These are phyloP conservation scores for Sisymbrium irio DNA, from an alignment of 345 rosid genomes.

Conservation along the genomic window DNA sequence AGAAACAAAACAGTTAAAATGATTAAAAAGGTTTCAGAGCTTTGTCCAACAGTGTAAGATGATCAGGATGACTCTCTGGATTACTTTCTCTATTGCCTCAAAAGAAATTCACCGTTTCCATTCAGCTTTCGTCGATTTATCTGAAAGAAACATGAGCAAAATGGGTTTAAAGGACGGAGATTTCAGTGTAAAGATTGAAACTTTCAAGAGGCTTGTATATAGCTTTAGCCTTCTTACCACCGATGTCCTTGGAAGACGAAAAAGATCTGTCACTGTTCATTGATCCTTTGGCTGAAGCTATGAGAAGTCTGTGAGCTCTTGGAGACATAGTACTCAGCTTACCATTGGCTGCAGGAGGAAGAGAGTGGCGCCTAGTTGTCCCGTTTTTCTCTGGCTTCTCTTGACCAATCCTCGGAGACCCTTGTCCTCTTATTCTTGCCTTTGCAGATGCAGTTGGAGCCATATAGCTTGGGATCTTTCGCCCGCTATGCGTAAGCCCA, in stretches of 20 bases:
- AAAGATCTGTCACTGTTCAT: conserved; percentile 54
- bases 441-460: conserved; percentile 83
- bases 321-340: conserved; percentile 61
- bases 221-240: conserved; percentile 39
- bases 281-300: conserved; percentile 58
- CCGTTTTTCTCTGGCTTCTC: conserved; percentile 54
- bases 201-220: neutral
- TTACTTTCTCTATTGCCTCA: conserved; percentile 19
- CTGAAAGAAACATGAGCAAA: conserved; percentile 39
- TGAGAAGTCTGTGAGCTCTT: conserved; percentile 51
- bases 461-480: conserved; percentile 80
- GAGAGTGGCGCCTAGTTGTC: conserved; percentile 64
- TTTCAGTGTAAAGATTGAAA: neutral
- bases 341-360: conserved; percentile 58
- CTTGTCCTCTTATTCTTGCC: conserved; percentile 76
- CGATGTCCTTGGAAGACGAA: conserved; percentile 58
- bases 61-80: conserved; percentile 15
- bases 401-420: conserved; percentile 50
- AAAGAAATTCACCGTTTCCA: conserved; percentile 64
- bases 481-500: conserved; percentile 41
- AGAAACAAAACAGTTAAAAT: conserved; percentile 15
- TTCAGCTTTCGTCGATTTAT: conserved; percentile 56
- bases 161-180: conserved; percentile 9
- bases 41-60: conserved; percentile 21
- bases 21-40: conserved; percentile 29